Base-by-base conservation (phyloP, 2,329 filamentous ascomycete genomes). In the Fusarium sp. region DNA sequence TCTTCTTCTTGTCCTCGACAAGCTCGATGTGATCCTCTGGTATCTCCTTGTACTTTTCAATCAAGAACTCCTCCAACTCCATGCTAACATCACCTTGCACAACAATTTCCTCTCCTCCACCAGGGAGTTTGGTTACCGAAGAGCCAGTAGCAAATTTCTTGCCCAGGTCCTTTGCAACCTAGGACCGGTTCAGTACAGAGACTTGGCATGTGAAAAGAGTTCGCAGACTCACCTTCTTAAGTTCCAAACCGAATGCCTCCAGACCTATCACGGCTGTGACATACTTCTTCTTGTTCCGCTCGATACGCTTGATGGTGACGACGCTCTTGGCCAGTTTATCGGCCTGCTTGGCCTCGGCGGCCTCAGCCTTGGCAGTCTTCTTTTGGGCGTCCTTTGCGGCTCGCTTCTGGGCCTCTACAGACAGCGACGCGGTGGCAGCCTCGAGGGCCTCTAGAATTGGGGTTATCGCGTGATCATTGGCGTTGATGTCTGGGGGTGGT, bases 71-170 rank as follows among this genome's bases (percentile, higher is more conserved):
- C 80, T 94, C 90, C 74, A 99, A 92, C 85, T 99, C 97, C 79
- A 97, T 94, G 82, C 95, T 97, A 72, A 99, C 92, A 85, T 99
- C 97, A 37, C 97, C 97, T 85, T 99, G 97, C 22, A 99, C 95
- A 6, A 97, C 97, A 82, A 99, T 98, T 85, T 98, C 97, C 84
- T 99, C 97, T 20, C 94, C 94, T 24, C 94, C 95, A 65, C 91
- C 92, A 0, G 95, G 90, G 2, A 93, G 90, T 86, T 98, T 98
- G 10, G 96, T 98, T 52, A 99, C 97, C 52, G 93, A 95, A 18
- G 92, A 93, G 1, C 97, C 97, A 11, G 97, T 98, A 33, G 97
- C 97, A 81, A 99, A 98, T 85, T 98, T 98, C 90, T 98, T 99
- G 73, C 97, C 97, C 77, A 98, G 92, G 80, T 98, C 97, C 87